Base-by-base conservation (phyloP, 139 green algal species). In the Auxenochlorella protothecoides region DNA sequence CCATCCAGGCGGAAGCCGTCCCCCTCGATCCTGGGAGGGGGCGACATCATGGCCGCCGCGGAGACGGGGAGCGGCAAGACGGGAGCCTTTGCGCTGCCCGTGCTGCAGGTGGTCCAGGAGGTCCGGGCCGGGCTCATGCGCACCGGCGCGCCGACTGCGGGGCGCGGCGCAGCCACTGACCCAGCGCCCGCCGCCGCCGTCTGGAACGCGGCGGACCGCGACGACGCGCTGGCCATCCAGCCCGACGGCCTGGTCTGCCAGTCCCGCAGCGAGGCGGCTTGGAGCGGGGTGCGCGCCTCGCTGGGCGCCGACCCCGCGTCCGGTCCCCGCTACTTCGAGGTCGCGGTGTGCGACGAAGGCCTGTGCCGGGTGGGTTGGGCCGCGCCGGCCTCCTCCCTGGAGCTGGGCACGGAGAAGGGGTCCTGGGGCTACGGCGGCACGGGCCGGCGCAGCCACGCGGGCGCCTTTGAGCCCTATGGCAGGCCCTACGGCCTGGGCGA, bases 11-110 rank as follows among this genome's bases (percentile, higher is more conserved):
- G 6, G 90, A 96, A 64, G 81, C 81, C 0, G 78, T 96, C 5
- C 89, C 89, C 0, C 79, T 96, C n/a, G 5, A 89, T 94, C 54
- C 83, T 96, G 6, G 87, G 86, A 2, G 90, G 90, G 4, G 90
- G 91, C 51, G 92, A 97, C 80, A 82, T 97, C 5, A 87, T 96
- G 87, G 91, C 90, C 53, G 91, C 90, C 10, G 92, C 92, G 11
- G 90, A 96, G 73, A 97, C 92, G 3, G 92, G 92, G 70, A 92
- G 84, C 68, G 92, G 92, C 72, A 97, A 97, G 81, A 97, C 92
- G 6, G 85, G 85, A 15, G 86, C 91, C 44, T 96, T 96, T 80
- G 88, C 79, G n/a, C 81, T 97, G 62, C 92, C 92, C 0, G 74
- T 96, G 5, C 70, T 96, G 54, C 91, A 96, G 73, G 76, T 89